A percentile compares a stretch with the other conserved stretches of the same genome.
These are phyloP conservation scores for Aspergillus nidulans DNA, from an alignment of 495 filamentous ascomycete species.

Conservation along the genomic window DNA sequence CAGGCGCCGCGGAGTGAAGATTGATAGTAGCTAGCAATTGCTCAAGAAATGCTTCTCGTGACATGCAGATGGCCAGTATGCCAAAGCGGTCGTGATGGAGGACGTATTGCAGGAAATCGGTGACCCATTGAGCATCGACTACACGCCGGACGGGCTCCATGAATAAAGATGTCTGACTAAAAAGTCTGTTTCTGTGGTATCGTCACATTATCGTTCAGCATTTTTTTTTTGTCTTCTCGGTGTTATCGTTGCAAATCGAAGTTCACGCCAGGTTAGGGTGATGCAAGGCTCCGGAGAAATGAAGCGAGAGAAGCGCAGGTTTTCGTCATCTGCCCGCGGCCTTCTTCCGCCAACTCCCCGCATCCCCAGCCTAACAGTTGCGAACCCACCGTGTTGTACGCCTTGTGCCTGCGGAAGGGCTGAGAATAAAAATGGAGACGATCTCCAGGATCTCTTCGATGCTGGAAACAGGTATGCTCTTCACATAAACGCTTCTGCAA, in stretches of 20 bases:
- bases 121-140: conserved; percentile 24
- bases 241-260: background rate
- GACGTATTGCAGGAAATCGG: conserved; percentile 61
- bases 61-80: conserved; percentile 67
- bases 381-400: background rate
- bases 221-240: background rate
- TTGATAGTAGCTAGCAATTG: conserved; percentile 34
- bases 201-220: background rate
- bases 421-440: conserved; percentile 71
- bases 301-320: background rate
- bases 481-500: background rate
- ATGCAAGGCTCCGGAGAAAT: conserved; percentile 1
- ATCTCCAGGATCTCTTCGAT: conserved; percentile 88
- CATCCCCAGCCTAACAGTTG: conserved; percentile 13
- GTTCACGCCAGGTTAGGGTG: background rate
- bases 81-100: conserved; percentile 53
- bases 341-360: conserved; percentile 13
- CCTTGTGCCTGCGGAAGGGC: conserved; percentile 16
- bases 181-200: background rate
- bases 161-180: background rate
- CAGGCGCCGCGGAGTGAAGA: conserved; percentile 14
- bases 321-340: conserved; percentile 16
- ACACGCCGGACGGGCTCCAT: conserved; percentile 25
- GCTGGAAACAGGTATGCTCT: conserved; percentile 76
- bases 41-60: conserved; percentile 58